Base-by-base conservation (phyloP, 2,329 filamentous ascomycete species). In the Capronia epimyces region DNA sequence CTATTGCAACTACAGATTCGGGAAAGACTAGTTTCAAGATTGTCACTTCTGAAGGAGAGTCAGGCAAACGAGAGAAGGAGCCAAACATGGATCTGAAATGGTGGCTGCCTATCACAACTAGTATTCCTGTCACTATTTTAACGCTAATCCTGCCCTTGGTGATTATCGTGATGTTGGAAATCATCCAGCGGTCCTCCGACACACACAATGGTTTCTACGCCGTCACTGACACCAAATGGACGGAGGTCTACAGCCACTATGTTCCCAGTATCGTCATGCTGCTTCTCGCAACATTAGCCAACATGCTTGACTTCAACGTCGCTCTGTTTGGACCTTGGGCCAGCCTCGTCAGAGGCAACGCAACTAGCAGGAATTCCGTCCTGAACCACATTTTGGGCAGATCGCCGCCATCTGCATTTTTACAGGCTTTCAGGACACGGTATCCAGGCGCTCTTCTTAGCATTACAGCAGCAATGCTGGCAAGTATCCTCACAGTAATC, bases 171-270 rank as follows among this genome's bases (percentile, higher is more conserved):
- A 39, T 56, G 7, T 50, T 62, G 25, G 56, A 61, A 46, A 36
- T 57, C 29, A 37, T 60, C 13, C 60, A 61, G 37, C 46, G 46
- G 6, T 48, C 31, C 12, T 61, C 57, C 6, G 54, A 68, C 25
- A 50, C 55, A 24, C 58, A 63, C 32, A 34, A 59, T 27, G 65
- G 65, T 2, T 58, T 67, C 16, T 52, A 50, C 29, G 47, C 49
- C 22, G 59, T 61, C 7, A 46, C 53, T 4, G 53, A 60, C 43
- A 42, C 57, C 48, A 48, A 56, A 27, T 56, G 54, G 50, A 60
- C 20, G 37, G 55, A 62, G 2, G 57, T 63, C 12, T 60, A 65
- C 22, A 63, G 61, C 13, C 66, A 65, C 10, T 67, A 66, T 36
- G 59, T 68, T 13, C 65, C 53, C 57, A 50, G 55, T 10, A 49